These are phyloP conservation scores for Thelonectria discophora DNA, from an alignment of 2,329 filamentous ascomycete species.

Conservation along the genomic window DNA sequence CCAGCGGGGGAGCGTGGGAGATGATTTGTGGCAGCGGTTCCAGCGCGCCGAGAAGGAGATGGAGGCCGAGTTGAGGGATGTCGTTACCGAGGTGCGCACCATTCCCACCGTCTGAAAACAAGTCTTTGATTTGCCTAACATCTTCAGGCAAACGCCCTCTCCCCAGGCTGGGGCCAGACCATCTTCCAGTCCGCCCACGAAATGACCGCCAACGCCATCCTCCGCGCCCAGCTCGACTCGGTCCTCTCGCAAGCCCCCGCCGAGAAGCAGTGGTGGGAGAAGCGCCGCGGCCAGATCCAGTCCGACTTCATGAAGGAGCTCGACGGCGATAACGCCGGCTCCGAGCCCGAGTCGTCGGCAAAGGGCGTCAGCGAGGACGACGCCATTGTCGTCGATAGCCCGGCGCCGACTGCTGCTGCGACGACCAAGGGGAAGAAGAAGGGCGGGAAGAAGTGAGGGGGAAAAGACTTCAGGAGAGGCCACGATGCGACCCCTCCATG, in stretches of 20 bases:
- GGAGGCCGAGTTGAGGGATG: conserved; percentile 93
- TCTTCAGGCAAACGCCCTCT: conserved; percentile 95
- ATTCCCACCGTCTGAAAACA: too few species aligned
- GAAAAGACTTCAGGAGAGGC: too few species aligned
- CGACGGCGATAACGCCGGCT: conserved; percentile 60
- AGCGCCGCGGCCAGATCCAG: conserved; percentile 77
- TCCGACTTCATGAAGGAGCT: conserved; percentile 86
- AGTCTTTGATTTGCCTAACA: too few species aligned
- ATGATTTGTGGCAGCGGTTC: conserved; percentile 95
- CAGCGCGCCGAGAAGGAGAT: conserved; percentile 94
- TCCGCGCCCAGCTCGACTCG: conserved; percentile 79
- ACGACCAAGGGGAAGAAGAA: conserved; percentile 68
- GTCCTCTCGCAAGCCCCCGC: conserved; percentile 74
- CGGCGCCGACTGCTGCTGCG: too few species aligned
- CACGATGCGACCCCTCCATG: too few species aligned
- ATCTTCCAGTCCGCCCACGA: conserved; percentile 99
- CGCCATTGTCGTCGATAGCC: conserved; percentile 77
- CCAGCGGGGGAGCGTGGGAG: conserved; percentile 91
- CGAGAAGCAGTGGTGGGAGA: conserved; percentile 94
- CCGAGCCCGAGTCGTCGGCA: conserved; percentile 57
- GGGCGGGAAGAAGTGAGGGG: conserved; percentile 55
- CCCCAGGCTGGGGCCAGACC: conserved; percentile 86
- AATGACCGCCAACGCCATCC: conserved; percentile 83
- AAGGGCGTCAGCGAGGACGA: conserved; percentile 50
- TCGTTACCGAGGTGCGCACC: conserved; percentile 81